Percentiles rank a stretch among this genome's conserved stretches.
phyloP scores from a whole-genome alignment of 129 eudicot genomes.

The Gnaphalium uliginosum region DNA sequence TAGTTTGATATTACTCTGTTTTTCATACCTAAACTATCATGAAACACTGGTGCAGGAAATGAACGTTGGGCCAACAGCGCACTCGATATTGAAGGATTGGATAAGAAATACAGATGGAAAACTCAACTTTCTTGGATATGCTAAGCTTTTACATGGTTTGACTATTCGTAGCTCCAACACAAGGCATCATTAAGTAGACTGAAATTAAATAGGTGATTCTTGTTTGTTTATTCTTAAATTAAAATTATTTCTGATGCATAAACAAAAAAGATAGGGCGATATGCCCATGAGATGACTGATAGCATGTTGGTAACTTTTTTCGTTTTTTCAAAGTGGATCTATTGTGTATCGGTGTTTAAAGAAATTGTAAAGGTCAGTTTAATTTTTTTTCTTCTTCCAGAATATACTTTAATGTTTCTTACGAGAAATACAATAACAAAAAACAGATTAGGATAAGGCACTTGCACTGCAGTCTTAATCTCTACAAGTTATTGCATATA shows the following conservation, averaged over 20 bases:
- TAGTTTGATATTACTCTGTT: background rate
- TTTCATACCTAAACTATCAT: background rate
- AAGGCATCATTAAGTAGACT: conserved; percentile 49
- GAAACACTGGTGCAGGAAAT: conserved; percentile 53
- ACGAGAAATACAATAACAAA: background rate
- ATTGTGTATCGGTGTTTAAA: conserved; percentile 29
- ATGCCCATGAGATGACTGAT: conserved; percentile 39
- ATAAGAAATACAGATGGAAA: conserved; percentile 64
- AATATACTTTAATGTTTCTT: background rate
- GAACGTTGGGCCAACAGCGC: conserved; percentile 65
- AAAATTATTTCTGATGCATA: background rate
- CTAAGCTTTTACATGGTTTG: conserved; percentile 96
- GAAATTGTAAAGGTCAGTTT: conserved; percentile 37
- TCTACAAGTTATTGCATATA: background rate
- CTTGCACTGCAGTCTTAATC: conserved; percentile 7
- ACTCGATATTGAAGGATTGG: conserved; percentile 87
- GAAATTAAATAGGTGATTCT: conserved; percentile 31
- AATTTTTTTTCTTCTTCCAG: conserved; percentile 12
- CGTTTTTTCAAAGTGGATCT: conserved; percentile 26
- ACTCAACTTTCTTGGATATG: conserved; percentile 46
- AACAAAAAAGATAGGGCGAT: conserved; percentile 25
- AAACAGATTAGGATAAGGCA: background rate
- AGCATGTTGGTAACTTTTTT: conserved; percentile 27
- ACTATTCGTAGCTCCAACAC: conserved; percentile 69
- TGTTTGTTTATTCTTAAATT: conserved; percentile 28